These are phyloP conservation scores for Chytriomyces sp. DNA, from an alignment of 192 early-diverging fungal genomes.

Conservation along the genomic window DNA sequence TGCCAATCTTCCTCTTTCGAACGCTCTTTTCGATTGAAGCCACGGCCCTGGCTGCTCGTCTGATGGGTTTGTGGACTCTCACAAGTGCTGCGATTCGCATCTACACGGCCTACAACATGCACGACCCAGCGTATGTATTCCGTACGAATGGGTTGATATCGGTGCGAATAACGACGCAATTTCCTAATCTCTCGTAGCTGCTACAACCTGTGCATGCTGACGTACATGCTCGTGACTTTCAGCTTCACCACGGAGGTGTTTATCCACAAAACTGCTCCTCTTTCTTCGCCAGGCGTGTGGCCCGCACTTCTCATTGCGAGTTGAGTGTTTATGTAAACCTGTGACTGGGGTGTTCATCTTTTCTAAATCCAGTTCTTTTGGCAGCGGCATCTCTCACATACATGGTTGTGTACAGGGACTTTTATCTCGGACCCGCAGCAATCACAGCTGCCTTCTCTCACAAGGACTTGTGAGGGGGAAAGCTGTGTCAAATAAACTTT, in stretches of 20 bases:
- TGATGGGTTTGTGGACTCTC: slow-evolving; percentile 91
- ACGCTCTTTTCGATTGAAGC: slow-evolving; percentile 51
- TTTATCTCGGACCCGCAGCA: not conserved
- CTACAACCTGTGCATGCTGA: slow-evolving; percentile 52
- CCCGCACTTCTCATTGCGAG: slow-evolving; percentile 33
- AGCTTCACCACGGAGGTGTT: slow-evolving; percentile 52
- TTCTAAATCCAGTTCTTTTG: not conserved
- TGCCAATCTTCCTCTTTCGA: no score
- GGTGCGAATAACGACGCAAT: not conserved
- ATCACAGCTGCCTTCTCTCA: not conserved
- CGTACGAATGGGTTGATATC: not conserved
- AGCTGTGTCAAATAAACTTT: no score
- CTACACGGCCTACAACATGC: slow-evolving; percentile 85
- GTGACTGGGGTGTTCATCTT: not conserved
- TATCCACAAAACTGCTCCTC: slow-evolving; percentile 53
- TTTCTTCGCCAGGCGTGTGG: slow-evolving; percentile 46
- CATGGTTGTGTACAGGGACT: not conserved
- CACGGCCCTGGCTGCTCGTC: slow-evolving; percentile 77
- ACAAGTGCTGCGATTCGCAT: slow-evolving; percentile 80
- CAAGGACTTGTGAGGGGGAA: no score
- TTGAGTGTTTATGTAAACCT: not conserved
- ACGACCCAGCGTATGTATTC: slow-evolving; percentile 63
- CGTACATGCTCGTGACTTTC: slow-evolving; percentile 45
- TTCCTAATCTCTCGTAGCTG: slow-evolving; percentile 15
- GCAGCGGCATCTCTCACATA: not conserved